Percentiles rank a stretch among this genome's conserved stretches.
Conservation (phyloP, 2,329 filamentous ascomycete species). For the Hypoxylon sp. region DNA sequence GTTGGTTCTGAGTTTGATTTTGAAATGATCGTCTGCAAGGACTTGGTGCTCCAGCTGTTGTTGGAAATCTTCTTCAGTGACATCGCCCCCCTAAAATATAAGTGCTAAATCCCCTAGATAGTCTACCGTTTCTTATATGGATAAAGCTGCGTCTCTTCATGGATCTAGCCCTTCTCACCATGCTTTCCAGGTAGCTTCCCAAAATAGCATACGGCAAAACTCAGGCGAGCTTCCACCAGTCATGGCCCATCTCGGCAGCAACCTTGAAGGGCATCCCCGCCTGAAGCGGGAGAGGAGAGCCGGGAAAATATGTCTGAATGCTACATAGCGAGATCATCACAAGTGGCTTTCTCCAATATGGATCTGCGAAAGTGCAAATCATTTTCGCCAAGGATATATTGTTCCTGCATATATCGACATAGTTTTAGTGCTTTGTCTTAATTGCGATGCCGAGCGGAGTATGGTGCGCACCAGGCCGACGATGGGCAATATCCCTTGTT, state of each 20-base stretch:
- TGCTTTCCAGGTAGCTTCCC: constrained; percentile 24
- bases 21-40: not conserved
- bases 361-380: not conserved
- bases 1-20: not conserved
- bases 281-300: constrained; percentile 18
- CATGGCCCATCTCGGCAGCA: constrained; percentile 28
- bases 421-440: not conserved
- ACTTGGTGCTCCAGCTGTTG: not conserved
- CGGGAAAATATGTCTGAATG: constrained; percentile 23
- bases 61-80: not conserved
- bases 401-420: constrained; percentile 3
- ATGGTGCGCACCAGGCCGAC: not conserved
- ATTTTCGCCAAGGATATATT: constrained; percentile 10
- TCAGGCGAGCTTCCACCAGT: constrained; percentile 34
- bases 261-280: constrained; percentile 30
- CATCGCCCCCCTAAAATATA: not conserved
- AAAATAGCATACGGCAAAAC: constrained; percentile 40
- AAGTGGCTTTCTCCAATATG: constrained; percentile 15
- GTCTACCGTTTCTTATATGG: too few species aligned
- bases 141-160: not conserved
- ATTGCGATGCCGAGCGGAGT: constrained; percentile 19
- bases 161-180: not conserved
- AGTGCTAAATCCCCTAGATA: not conserved
- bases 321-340: constrained; percentile 24
- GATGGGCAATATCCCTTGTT: constrained; percentile 16